A percentile compares a stretch with the other conserved stretches of the same genome.
phyloP scores from a whole-genome alignment of 1,284 basidiomycete genomes.

The Pseudozyma flocculosa region DNA sequence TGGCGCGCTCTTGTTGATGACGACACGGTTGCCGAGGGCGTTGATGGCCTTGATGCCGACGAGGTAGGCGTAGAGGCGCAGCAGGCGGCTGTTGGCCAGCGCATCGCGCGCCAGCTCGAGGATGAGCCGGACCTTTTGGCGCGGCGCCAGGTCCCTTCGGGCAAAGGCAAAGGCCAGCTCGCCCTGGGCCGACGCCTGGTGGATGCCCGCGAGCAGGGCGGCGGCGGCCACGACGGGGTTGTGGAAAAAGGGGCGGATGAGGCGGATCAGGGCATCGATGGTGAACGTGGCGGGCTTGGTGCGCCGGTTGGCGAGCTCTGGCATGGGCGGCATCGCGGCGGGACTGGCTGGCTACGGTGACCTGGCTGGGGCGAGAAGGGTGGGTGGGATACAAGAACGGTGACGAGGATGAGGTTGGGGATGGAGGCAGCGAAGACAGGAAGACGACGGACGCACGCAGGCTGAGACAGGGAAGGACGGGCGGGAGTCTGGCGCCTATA shows the following conservation, averaged over 20 bases:
- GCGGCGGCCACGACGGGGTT: constrained; percentile 21
- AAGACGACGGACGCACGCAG: too few species aligned
- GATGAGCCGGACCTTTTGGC: constrained; percentile 8
- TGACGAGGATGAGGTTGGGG: too few species aligned
- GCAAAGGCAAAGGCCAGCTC: neutral
- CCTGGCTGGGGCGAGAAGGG: too few species aligned
- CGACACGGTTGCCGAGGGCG: constrained; percentile 24
- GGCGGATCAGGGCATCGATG: constrained; percentile 13
- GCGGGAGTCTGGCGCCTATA: too few species aligned
- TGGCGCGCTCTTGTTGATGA: constrained; percentile 21
- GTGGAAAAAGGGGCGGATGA: constrained; percentile 24
- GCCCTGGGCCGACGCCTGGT: neutral
- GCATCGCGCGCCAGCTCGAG: neutral
- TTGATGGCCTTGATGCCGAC: constrained; percentile 31
- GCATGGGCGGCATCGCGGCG: neutral
- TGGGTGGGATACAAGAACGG: too few species aligned
- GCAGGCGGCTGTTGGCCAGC: neutral
- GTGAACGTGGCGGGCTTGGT: constrained; percentile 19
- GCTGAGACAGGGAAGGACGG: too few species aligned
- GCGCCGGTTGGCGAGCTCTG: constrained; percentile 7
- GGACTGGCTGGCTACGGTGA: too few species aligned
- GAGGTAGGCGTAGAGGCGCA: constrained; percentile 18
- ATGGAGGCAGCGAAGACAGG: too few species aligned
- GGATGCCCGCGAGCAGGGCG: constrained; percentile 16
- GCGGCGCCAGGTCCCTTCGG: constrained; percentile 12